phyloP scores from a whole-genome alignment of 495 filamentous ascomycete species.

The Neurospora sp. region DNA sequence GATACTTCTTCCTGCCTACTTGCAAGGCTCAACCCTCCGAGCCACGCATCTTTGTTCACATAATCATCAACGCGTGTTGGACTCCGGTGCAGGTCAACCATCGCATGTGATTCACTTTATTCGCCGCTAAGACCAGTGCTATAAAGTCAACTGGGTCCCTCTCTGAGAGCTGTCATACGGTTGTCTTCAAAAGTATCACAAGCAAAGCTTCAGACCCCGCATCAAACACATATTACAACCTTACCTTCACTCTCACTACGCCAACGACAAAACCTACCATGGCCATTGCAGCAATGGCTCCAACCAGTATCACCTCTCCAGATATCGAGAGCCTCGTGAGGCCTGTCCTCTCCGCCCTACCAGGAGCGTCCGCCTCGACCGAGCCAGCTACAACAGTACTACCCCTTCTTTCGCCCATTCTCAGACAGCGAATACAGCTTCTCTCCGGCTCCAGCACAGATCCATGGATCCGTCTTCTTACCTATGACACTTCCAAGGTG shows the following conservation, averaged over 20 bases:
- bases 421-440: conserved; percentile 78
- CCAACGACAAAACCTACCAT: background rate
- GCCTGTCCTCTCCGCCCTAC: conserved; percentile 76
- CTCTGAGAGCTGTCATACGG: background rate
- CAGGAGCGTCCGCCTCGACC: conserved; percentile 69
- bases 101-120: background rate
- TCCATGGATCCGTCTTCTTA: conserved; percentile 85
- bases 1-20: background rate
- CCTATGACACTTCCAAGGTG: conserved; percentile 63
- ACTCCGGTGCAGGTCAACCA: background rate
- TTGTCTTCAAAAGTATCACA: background rate
- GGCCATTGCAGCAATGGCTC: conserved; percentile 17
- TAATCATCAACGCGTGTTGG: background rate
- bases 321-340: conserved; percentile 55
- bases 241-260: background rate
- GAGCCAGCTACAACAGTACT: conserved; percentile 67
- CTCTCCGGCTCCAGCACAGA: conserved; percentile 56
- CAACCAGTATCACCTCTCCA: conserved; percentile 46
- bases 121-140: background rate
- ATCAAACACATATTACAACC: background rate
- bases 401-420: conserved; percentile 78
- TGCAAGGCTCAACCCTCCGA: background rate
- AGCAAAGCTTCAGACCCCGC: background rate
- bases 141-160: background rate
- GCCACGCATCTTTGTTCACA: background rate